Base-by-base conservation (phyloP, 2,329 filamentous ascomycete species). In the Neonectria hederae region DNA sequence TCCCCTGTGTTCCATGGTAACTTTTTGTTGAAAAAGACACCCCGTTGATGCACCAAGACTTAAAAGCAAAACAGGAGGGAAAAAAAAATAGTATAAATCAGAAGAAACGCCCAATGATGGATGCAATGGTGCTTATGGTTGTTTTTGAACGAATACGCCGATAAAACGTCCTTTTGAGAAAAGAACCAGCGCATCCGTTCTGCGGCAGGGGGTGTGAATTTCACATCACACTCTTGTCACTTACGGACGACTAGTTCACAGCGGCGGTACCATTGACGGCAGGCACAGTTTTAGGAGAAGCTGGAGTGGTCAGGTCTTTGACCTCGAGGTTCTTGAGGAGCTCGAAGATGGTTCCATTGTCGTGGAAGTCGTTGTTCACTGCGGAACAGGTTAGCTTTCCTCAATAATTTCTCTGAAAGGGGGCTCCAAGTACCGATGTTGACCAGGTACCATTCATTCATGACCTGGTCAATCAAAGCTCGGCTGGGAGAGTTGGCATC, bases 281-380 rank as follows among this genome's bases (percentile, higher is more conserved):
- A 24, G 69, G 60, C 35, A 69, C 59, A 38, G 77, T 71, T 57
- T 76, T 72, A 58, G 71, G 59, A 65, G 71, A 63, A 35, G 71
- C 66, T 11, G 74, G 70, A 59, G 69, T 76, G 67, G 92, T 86
- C 54, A 94, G 81, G 65, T 89, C 86, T 49, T 87, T 81, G n/a
- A 92, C 88, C 65, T 86, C 78, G 4, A 99, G 84, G 24, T 89
- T 93, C 17, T 94, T 87, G 77, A 99, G 96, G 26, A 98, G 84
- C 49, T 92, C 87, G 77, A 97, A 98, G 71, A 99, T 92, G 59
- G 89, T 90, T 56, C 89, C 86, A 59, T 88, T 89, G 72, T 93
- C 86, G 78, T 97, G 93, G 89, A 99, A 99, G 78, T 99, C 94
- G 76, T 99, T 99, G 83, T 99, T 94, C 28, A 99, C 96, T 94